These are phyloP conservation scores for Penicillium sclerotiorum DNA, from an alignment of 2,329 filamentous ascomycete genomes.

Conservation along the genomic window DNA sequence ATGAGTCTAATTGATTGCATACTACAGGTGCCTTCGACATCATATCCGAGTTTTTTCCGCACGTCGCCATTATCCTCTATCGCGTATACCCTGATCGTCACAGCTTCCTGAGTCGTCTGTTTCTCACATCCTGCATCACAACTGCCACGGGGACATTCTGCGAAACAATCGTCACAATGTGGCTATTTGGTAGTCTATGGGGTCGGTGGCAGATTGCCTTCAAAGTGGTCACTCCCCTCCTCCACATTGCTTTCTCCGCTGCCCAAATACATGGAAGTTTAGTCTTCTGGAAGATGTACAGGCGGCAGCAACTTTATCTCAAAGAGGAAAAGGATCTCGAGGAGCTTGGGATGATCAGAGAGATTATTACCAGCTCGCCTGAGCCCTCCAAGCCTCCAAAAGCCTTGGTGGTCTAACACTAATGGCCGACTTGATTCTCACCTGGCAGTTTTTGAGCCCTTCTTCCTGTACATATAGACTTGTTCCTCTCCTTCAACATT, in stretches of 20 bases:
- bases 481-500: no score
- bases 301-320: slow-evolving; percentile 15
- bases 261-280: slow-evolving; percentile 49
- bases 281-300: slow-evolving; percentile 47
- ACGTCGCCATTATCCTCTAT: slow-evolving; percentile 51
- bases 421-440: no score
- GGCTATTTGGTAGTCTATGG: slow-evolving; percentile 49
- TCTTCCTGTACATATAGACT: no score
- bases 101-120: slow-evolving; percentile 43
- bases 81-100: slow-evolving; percentile 44
- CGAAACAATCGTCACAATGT: slow-evolving; percentile 50
- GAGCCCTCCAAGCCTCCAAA: background rate
- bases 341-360: background rate
- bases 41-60: slow-evolving; percentile 51
- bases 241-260: slow-evolving; percentile 47
- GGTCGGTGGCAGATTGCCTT: slow-evolving; percentile 46
- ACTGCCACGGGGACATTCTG: slow-evolving; percentile 43
- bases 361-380: background rate
- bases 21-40: slow-evolving; percentile 49
- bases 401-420: no score
- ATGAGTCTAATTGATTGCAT: background rate
- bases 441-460: no score
- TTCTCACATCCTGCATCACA: slow-evolving; percentile 39
- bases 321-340: background rate
- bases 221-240: slow-evolving; percentile 47